Conservation (phyloP, 805 yeast species). For the Candida succiphila region DNA sequence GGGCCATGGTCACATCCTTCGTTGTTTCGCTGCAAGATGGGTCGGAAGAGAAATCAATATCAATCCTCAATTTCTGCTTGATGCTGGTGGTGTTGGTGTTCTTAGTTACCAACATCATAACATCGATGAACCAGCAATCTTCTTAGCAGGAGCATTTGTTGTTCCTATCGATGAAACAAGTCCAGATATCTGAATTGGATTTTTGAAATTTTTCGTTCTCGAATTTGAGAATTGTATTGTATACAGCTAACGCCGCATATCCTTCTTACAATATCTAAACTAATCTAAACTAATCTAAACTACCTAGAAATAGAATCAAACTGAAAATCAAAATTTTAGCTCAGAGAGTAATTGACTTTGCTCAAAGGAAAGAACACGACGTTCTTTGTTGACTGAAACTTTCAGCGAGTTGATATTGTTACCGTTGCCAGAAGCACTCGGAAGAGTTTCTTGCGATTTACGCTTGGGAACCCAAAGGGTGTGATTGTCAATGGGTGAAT, state of each 20-base stretch:
- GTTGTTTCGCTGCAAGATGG: conserved; percentile 90
- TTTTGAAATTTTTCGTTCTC: too few species aligned
- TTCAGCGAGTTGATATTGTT: too few species aligned
- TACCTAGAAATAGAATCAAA: too few species aligned
- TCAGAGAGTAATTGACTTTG: conserved; percentile 40
- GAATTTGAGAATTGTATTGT: not conserved
- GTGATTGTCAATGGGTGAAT: too few species aligned
- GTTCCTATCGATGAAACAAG: conserved; percentile 58
- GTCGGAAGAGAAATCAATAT: conserved; percentile 42
- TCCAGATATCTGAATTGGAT: conserved; percentile 16
- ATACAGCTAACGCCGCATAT: not conserved
- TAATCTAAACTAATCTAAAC: too few species aligned
- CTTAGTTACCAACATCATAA: conserved; percentile 81
- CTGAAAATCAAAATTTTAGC: too few species aligned
- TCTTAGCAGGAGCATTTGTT: conserved; percentile 72
- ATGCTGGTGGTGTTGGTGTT: conserved; percentile 94
- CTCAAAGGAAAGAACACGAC: conserved; percentile 38
- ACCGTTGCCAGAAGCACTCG: too few species aligned
- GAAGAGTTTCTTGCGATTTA: too few species aligned
- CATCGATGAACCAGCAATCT: conserved; percentile 79
- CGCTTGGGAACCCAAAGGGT: too few species aligned
- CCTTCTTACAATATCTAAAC: too few species aligned
- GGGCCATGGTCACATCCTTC: conserved; percentile 89
- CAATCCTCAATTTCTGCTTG: conserved; percentile 78
- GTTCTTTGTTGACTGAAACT: too few species aligned